These are phyloP conservation scores for Pythium biforme DNA, from an alignment of 352 stramenopile species.

Conservation along the genomic window DNA sequence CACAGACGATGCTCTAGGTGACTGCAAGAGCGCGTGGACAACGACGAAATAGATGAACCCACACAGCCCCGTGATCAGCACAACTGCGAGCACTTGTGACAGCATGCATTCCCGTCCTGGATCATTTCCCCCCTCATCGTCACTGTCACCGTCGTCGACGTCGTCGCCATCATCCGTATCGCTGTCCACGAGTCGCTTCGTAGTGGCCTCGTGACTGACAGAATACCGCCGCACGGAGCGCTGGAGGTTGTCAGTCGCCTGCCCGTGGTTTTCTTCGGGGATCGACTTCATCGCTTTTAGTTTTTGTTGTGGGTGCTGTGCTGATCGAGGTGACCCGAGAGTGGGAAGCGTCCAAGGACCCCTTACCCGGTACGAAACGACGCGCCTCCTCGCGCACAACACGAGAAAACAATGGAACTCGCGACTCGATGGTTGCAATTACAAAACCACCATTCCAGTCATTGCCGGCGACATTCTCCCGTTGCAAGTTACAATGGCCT, in stretches of 20 bases:
- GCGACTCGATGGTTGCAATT: too few species aligned
- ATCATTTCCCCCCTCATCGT: constrained; percentile 21
- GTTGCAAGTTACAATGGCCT: too few species aligned
- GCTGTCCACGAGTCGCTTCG: background rate
- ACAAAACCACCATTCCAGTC: too few species aligned
- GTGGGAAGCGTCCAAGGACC: too few species aligned
- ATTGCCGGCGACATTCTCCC: too few species aligned
- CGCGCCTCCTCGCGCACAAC: background rate
- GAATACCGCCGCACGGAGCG: background rate
- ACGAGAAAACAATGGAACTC: background rate
- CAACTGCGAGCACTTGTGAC: constrained; percentile 44
- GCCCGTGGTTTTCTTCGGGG: background rate
- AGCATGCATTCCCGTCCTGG: constrained; percentile 39
- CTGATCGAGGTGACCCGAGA: too few species aligned
- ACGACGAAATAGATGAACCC: constrained; percentile 53
- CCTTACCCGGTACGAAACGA: background rate
- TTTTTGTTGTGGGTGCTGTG: too few species aligned
- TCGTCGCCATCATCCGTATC: constrained; percentile 1
- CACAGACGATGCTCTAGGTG: background rate
- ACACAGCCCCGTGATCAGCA: constrained; percentile 36
- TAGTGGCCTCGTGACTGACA: background rate
- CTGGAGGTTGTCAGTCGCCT: too few species aligned
- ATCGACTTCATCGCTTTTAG: too few species aligned
- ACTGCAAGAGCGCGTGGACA: constrained; percentile 22
- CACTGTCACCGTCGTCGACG: background rate